These are phyloP conservation scores for Penicillium sp. DNA, from an alignment of 2,329 filamentous ascomycete genomes.

Conservation along the genomic window DNA sequence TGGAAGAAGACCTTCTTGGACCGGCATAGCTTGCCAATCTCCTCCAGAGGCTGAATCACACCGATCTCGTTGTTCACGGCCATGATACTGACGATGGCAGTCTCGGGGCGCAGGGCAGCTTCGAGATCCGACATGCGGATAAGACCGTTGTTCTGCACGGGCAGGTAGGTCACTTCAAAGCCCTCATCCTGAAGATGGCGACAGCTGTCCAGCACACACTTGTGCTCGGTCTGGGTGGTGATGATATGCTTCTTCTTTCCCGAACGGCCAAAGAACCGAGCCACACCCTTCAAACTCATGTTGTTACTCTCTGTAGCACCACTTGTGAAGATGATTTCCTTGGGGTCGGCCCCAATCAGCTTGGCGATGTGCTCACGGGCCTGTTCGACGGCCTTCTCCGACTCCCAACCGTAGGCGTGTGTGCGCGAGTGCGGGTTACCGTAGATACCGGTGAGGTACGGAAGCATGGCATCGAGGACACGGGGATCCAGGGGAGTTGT, in stretches of 20 bases:
- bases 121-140: constrained; percentile 79
- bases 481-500: constrained; percentile 93
- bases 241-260: constrained; percentile 99
- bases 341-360: constrained; percentile 88
- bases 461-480: constrained; percentile 94
- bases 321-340: constrained; percentile 98
- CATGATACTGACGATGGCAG: constrained; percentile 93
- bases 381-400: constrained; percentile 85
- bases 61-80: constrained; percentile 99
- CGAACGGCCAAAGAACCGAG: constrained; percentile 83
- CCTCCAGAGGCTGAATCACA: constrained; percentile 91
- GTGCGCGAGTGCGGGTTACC: constrained; percentile 97
- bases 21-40: constrained; percentile 90
- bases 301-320: constrained; percentile 99
- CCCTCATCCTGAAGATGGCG: constrained; percentile 95
- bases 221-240: constrained; percentile 96
- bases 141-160: constrained; percentile 81
- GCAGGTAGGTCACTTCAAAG: constrained; percentile 93
- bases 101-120: constrained; percentile 85
- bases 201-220: constrained; percentile 96
- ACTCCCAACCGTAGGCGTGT: constrained; percentile 98
- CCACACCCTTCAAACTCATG: constrained; percentile 98
- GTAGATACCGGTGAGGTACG: constrained; percentile 86
- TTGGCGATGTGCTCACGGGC: constrained; percentile 77
- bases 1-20: constrained; percentile 96